These are phyloP conservation scores for Cercospora beticola DNA, from an alignment of 2,329 filamentous ascomycete genomes.

Conservation along the genomic window DNA sequence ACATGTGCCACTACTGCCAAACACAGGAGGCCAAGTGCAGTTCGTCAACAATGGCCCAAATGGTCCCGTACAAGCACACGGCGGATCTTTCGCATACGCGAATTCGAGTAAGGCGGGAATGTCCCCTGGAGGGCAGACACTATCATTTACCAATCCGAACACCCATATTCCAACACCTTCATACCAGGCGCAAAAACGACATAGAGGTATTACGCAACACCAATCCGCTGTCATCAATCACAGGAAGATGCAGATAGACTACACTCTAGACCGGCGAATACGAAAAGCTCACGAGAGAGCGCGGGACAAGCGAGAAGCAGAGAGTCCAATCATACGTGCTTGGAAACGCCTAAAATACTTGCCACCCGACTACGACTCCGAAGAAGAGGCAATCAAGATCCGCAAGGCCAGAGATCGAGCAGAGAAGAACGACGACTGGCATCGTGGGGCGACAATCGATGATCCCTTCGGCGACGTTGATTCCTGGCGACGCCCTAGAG, in stretches of 20 bases:
- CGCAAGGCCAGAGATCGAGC: conserved; percentile 30
- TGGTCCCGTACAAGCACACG: conserved; percentile 4
- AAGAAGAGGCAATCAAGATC: conserved; percentile 39
- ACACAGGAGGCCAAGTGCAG: conserved; percentile 30
- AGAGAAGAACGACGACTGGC: conserved; percentile 42
- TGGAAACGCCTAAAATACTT: conserved; percentile 60
- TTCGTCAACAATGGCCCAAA: conserved; percentile 32
- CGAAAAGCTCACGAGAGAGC: conserved; percentile 64
- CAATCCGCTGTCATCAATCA: conserved; percentile 79
- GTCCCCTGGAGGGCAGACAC: conserved; percentile 21
- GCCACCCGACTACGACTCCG: conserved; percentile 49
- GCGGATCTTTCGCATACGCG: background rate
- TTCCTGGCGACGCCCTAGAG: conserved; percentile 25
- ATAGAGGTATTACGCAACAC: conserved; percentile 75
- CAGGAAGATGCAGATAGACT: conserved; percentile 74
- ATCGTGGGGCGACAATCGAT: conserved; percentile 35
- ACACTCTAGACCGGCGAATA: conserved; percentile 74
- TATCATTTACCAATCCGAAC: conserved; percentile 29
- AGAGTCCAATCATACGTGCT: conserved; percentile 67
- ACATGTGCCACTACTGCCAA: conserved; percentile 39
- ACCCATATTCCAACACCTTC: conserved; percentile 37
- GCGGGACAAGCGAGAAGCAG: conserved; percentile 60
- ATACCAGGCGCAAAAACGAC: conserved; percentile 51
- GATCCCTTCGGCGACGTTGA: conserved; percentile 30
- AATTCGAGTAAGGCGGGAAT: conserved; percentile 19